Evolutionary conservation across 129 eudicot species (phyloP), one percentile per base, ranked within the genome.

Genomic region (Ambrosia artemisiifolia): DNA sequence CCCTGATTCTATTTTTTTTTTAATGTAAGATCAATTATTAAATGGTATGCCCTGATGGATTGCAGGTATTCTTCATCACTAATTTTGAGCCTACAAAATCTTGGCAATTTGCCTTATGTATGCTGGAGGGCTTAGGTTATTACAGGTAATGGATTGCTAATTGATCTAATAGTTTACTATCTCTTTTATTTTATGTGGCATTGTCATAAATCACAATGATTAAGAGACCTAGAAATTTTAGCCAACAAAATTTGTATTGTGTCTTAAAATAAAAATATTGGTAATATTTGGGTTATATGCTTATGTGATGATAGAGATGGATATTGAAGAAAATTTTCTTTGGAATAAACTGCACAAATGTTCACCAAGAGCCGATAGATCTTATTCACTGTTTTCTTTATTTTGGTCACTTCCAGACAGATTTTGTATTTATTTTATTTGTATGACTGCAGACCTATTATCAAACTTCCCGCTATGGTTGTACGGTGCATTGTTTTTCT

Each of bases 41-140:
- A 68, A 32, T 66, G 60, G 55, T 64, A 46, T 36, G 33, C 62
- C 50, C 63, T 5, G 17, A 61, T 63, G 20, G 73, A 51, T 77
- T 80, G 79, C 75, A 92, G 98, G 96, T 71, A 24, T 92, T 83
- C 75, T 89, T 89, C 75, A 85, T 92, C 69, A 89, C 95, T 59
- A 87, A 87, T 76, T 67, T 85, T 72, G 90, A 87, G 87, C 92
- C 96, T 32, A 72, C 85, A 81, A 82, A 77, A 74, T 92, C 89
- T 67, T 81, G 88, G 91, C 84, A 92, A 19, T 92, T 92, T 67
- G 85, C 75, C 54, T 80, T 83, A 55, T 80, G 79, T 70, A 73
- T 92, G 36, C 79, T 85, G 81, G 90, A 87, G 65, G 88, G 92
- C 71, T 80, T 89, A 76, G 98, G 96, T 40, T 89, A 85, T 63